Evolutionary conservation across 2,329 filamentous ascomycete genomes (phyloP), one percentile per base, ranked within the genome.

Genomic region (Cercospora zeina): DNA sequence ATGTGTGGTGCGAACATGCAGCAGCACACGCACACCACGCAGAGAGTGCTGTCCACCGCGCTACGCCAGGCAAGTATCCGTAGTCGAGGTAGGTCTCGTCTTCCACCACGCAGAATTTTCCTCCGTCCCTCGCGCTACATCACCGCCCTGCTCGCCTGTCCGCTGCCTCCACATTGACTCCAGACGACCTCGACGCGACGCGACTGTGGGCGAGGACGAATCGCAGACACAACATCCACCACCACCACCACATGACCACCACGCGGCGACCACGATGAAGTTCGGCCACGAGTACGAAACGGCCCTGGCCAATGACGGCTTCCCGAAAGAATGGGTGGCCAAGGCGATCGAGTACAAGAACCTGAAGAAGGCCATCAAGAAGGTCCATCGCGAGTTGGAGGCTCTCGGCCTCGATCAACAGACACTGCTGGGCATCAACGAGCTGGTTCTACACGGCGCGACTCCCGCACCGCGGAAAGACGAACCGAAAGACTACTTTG

Each of bases 281-380:
- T 96, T 96, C 76, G 90, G 87, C 30, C 89, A 89, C 73, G 84
- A 87, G 71, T 95, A 91, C 74, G 86, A 87, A 72, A 84, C 88
- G 69, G 83, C 84, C 54, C 82, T 96, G 65, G 80, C 84, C 65
- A 83, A 80, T 67, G 88, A 90, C 81, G 88, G 85, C 67, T 96
- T 91, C 73, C 91, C 91, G 7, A 78, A 84, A 54, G 86, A 88
- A 72, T 86, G 83, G 84, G 77, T 92, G 54, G 82, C 88, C 49
- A 87, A 86, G 30, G 91, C 91, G 54, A 90, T 96, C 65, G 90
- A 89, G 2, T 96, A 96, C 74, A 84, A 88, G 49, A 85, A 91
- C 75, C 83, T 96, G 61, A 96, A 96, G 77, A 96, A 96, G 79
- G 90, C 89, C 76, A 88, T 96, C 73, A 93, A 93, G 73, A 88